Conservation (phyloP, 306 rosid species). For the Castanea mollissima region DNA sequence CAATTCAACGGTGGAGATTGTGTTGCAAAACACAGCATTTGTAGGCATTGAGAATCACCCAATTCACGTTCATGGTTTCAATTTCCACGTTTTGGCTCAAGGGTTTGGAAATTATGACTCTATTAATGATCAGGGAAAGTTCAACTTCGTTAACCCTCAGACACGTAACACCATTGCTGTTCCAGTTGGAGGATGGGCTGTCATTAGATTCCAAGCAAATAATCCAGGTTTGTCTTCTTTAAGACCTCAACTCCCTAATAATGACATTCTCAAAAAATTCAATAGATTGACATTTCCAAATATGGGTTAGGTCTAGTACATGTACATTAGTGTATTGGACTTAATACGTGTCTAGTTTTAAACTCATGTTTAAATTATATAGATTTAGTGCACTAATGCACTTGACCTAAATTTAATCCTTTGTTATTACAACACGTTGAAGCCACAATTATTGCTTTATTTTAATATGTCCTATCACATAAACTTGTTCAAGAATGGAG, state of each 20-base stretch:
- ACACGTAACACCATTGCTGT: not conserved
- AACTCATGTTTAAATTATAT: too few relatives aligned
- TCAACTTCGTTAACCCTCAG: not conserved
- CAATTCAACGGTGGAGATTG: constrained; percentile 60
- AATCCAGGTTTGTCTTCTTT: constrained; percentile 29
- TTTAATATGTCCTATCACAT: too few relatives aligned
- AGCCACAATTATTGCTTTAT: too few relatives aligned
- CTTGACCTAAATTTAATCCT: too few relatives aligned
- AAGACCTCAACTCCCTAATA: not conserved
- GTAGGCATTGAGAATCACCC: constrained; percentile 21
- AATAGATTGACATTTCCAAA: too few relatives aligned
- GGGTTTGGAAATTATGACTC: constrained; percentile 28
- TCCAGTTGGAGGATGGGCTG: constrained; percentile 8
- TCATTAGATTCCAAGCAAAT: constrained; percentile 27
- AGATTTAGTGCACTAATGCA: too few relatives aligned
- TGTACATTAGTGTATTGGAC: too few relatives aligned
- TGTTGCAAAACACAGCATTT: constrained; percentile 53
- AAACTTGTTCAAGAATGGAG: too few relatives aligned
- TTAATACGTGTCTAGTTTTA: too few relatives aligned
- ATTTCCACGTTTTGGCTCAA: constrained; percentile 37
- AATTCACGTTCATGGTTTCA: constrained; percentile 33
- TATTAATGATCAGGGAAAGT: not conserved
- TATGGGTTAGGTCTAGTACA: too few relatives aligned
- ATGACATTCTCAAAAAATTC: too few relatives aligned
- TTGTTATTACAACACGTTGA: too few relatives aligned